A percentile compares a stretch with the other conserved stretches of the same genome.
phyloP scores from a whole-genome alignment of 2,329 filamentous ascomycete genomes.

The Fusarium aywerte region DNA sequence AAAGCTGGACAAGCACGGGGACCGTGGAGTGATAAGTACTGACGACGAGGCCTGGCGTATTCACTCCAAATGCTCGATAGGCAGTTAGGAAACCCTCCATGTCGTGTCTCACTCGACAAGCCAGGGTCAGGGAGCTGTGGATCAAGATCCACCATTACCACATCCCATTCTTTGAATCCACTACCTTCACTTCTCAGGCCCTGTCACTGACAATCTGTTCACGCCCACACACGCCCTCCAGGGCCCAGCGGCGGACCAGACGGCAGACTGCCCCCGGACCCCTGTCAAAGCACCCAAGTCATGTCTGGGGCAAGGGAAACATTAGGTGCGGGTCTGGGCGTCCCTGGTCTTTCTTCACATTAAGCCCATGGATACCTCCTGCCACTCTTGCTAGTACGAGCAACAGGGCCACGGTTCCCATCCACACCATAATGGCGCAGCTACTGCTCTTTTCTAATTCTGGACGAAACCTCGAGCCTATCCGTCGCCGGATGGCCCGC shows the following conservation, averaged over 20 bases:
- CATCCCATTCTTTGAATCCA: constrained; percentile 42
- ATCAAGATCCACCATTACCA: constrained; percentile 44
- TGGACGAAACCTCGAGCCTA: constrained; percentile 44
- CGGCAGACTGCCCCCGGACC: constrained; percentile 45
- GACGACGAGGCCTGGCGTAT: constrained; percentile 51
- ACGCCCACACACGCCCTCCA: constrained; percentile 30
- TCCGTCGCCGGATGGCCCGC: constrained; percentile 46
- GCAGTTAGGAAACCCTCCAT: constrained; percentile 50
- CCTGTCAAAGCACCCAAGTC: constrained; percentile 39
- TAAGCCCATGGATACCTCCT: constrained; percentile 34
- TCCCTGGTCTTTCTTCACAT: constrained; percentile 28
- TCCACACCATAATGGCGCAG: constrained; percentile 50
- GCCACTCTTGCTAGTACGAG: constrained; percentile 34
- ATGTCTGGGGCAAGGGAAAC: constrained; percentile 49
- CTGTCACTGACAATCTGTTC: constrained; percentile 26
- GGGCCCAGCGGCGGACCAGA: constrained; percentile 44
- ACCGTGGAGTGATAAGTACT: constrained; percentile 61
- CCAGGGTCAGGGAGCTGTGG: constrained; percentile 53
- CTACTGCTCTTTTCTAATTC: constrained; percentile 52
- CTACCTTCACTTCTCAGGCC: constrained; percentile 30
- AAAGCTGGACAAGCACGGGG: constrained; percentile 56
- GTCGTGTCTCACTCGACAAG: constrained; percentile 62
- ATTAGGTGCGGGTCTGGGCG: constrained; percentile 41
- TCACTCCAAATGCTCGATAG: constrained; percentile 47
- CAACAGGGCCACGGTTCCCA: constrained; percentile 36